Conservation (phyloP, 2,329 filamentous ascomycete species). For the Phialophora verrucosa region DNA sequence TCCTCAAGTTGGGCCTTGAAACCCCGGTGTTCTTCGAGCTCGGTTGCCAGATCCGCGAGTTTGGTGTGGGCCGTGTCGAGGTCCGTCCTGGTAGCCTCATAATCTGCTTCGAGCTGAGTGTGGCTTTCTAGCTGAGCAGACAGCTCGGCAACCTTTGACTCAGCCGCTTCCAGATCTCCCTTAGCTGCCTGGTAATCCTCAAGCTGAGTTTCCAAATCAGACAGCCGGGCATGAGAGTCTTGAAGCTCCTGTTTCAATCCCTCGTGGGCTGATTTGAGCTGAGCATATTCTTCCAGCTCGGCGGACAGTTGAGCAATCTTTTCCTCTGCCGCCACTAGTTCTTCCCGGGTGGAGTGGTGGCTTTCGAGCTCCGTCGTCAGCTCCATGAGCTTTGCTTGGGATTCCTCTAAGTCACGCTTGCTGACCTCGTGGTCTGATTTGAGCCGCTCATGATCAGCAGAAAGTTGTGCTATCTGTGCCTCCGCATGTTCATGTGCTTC, state of each 20-base stretch:
- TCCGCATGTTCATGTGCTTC: conserved; percentile 10
- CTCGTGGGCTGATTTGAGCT: conserved; percentile 11
- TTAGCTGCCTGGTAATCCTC: conserved; percentile 15
- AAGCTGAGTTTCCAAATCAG: conserved; percentile 22
- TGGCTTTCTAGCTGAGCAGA: conserved; percentile 21
- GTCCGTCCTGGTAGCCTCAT: conserved; percentile 17
- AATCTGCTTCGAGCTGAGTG: conserved; percentile 15
- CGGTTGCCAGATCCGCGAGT: conserved; percentile 15
- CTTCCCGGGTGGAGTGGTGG: background rate
- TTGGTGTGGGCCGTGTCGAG: conserved; percentile 25
- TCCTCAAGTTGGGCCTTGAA: conserved; percentile 19
- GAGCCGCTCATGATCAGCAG: conserved; percentile 19
- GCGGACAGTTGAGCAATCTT: conserved; percentile 10
- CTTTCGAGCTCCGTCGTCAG: conserved; percentile 1
- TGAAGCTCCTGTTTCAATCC: conserved; percentile 19
- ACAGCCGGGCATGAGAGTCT: conserved; percentile 20
- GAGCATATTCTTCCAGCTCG: conserved; percentile 2
- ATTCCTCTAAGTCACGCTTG: conserved; percentile 3
- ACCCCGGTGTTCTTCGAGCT: conserved; percentile 19
- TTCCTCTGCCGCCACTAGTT: background rate
- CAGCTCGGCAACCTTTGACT: conserved; percentile 24
- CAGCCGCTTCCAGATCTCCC: conserved; percentile 19
- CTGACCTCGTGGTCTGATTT: conserved; percentile 17
- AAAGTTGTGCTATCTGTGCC: conserved; percentile 26
- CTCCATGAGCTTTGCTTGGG: background rate